Base-by-base conservation (phyloP, 2,329 filamentous ascomycete species). In the Purpureocillium takamizusanense region DNA sequence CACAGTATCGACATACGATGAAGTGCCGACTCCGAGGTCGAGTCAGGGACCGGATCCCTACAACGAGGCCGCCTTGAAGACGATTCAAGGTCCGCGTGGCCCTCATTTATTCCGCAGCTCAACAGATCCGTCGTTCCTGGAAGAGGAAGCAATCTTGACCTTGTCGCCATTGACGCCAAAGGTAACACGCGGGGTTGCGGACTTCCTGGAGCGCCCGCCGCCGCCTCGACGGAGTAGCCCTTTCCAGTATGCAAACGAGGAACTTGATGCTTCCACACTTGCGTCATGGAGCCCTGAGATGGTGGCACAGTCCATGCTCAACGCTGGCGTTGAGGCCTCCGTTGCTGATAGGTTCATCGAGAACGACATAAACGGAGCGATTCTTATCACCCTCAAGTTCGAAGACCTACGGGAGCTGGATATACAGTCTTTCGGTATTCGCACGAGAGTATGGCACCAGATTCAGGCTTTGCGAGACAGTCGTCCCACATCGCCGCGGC, bases 311-410 rank as follows among this genome's bases (percentile, higher is more conserved):
- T 92, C 86, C 76, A 92, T 95, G 87, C 76, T 81, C 53, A 78
- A 86, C 57, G 77, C 81, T 33, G 87, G 86, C 49, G 80, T 94
- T 55, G 89, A 95, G 56, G 66, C 78, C 37, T 66, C 72, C 7
- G 72, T 90, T 36, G 81, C 92, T 10, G 81, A 94, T 52, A 86
- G 83, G 50, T 95, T 98, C 53, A 74, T 89, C 44, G 76, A 83
- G 51, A 94, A 98, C 59, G 90, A 98, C 55, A 95, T 98, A 58
- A 87, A 83, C 18, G 90, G 90, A 12, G 73, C 79, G 4, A 86
- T 97, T 40, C 67, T 97, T 15, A 79, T 94, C 37, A 88, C 90
- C n/a, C 67, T 98, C 32, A 88, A 94, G 55, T 89, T 90, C 49
- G 87, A 94, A 46, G 89, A 92, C 51, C 66, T 92, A 40, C 83